Base-by-base conservation (phyloP, 805 yeast genomes). In the Saccharomycopsis fermentans region DNA sequence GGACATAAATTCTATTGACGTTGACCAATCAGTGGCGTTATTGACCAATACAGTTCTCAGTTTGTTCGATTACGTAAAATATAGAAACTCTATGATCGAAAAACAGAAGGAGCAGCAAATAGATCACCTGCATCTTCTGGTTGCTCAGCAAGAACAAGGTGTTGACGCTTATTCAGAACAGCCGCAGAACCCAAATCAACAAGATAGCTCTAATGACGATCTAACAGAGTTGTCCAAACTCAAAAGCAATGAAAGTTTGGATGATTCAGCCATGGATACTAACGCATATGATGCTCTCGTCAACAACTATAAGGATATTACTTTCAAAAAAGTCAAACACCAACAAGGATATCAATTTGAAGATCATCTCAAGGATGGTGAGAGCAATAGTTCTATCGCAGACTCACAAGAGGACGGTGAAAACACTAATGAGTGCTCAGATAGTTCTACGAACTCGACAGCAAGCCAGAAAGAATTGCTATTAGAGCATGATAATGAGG, bases 241-340 rank as follows among this genome's bases (percentile, higher is more conserved):
- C n/a, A 24, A 47, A 55, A 24, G 40, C 14, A 40, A 40, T n/a
- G 39, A 24, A 32, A 29, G 35, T 14, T 16, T 40, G 19, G 57
- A 55, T 5, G 35, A 43, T 14, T 24, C 52, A 3, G 26, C 17
- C n/a, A 16, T 14, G 9, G 40, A 40, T 43, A 32, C 19, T 14
- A 50, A 40, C 2, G 29, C 39, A 24, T 21, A 17, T 21, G 36
- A 27, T 3, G 21, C 32, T 19, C 48, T 26, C 32, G 36, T 32
- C 26, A 35, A 34, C 14, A 55, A 52, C 17, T 56, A 48, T 47
- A 59, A 55, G n/a, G 62, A 59, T 34, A 59, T 59, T 27, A 53
- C 35, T 6, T 59, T 59, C 24, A 59, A 59, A 19, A 35, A 48
- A 4, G 54, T 52, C 17, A 55, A 55, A 17, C 34, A 29, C n/a